Evolutionary conservation across 352 stramenopile species (phyloP), one percentile per base, ranked within the genome.

Genomic region (Globisporangium spiculum): DNA sequence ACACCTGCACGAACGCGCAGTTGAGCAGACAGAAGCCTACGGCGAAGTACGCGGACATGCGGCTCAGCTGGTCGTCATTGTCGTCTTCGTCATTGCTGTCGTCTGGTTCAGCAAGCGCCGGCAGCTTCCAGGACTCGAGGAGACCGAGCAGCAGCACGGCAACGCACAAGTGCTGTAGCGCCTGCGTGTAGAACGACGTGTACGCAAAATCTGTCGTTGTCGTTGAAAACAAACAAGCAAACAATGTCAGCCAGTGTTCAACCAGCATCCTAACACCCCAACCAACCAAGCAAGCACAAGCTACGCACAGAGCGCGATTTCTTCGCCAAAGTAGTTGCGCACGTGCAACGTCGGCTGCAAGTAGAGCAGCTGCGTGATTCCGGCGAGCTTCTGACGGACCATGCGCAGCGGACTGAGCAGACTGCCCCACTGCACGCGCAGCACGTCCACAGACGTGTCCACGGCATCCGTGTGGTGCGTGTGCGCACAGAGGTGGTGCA

Each of bases 251-350:
- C 22, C 18, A 24, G 54, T n/a, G 14, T 5, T 20, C 16, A 22
- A 57, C 34, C 22, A 20, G 10, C 32, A 36, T 36, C 32, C 10
- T 44, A 30, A 56, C 14, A 48, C 4, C 34, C n/a, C 26, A 44
- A 46, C 34, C 65, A 27, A 60, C 1, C 27, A 70, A 26, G 32
- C 38, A 68, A 32, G 6, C 52, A 60, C 41, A 32, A 65, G 22
- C 61, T 14, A 85, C 84, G 46, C 78, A 94, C 86, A 94, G 5
- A 94, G 68, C 22, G 83, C 86, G 44, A 94, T 67, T 48, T 94
- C 79, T 65, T 94, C 86, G 48, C 86, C 86, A 67, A 94, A 94
- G 73, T 94, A 94, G 73, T 91, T 89, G 59, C 83, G 83, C 5
- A 94, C 70, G 64, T 89, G 77, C 10, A 74, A 27, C 7, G 90